Conservation (phyloP, 2,329 filamentous ascomycete genomes). For the Myriosclerotinia scirpicola region DNA sequence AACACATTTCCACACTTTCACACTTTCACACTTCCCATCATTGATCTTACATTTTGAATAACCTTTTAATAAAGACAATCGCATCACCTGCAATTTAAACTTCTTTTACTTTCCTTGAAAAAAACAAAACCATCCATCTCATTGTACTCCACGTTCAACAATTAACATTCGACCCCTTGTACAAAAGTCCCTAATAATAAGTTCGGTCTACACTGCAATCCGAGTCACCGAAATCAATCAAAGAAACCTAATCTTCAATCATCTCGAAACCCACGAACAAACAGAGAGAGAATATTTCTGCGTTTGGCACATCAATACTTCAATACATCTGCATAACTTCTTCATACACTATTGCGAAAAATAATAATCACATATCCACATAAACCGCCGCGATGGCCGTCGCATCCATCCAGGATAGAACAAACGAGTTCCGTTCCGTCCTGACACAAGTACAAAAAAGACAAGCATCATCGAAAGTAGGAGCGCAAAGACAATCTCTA, state of each 20-base stretch:
- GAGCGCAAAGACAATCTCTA: conserved; percentile 77
- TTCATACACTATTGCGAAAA: conserved; percentile 22
- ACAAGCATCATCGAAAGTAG: conserved; percentile 72
- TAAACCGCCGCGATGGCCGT: conserved; percentile 53
- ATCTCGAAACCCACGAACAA: neutral
- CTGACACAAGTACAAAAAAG: conserved; percentile 80
- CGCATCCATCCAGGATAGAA: conserved; percentile 91
- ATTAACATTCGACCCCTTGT: no score
- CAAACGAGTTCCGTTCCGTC: conserved; percentile 90
- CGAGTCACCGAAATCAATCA: neutral
- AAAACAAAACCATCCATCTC: neutral
- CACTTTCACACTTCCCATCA: neutral
- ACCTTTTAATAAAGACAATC: neutral
- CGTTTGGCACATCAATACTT: neutral
- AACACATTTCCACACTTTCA: no score
- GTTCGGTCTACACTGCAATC: neutral
- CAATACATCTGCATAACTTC: conserved; percentile 11
- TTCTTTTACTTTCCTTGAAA: neutral
- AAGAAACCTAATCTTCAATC: neutral
- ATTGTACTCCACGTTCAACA: no score
- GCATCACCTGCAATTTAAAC: neutral
- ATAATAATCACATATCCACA: neutral
- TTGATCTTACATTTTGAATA: neutral
- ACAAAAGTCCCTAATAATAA: no score
- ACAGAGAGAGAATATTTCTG: neutral